phyloP scores from a whole-genome alignment of 352 stramenopile genomes.

The Thalassiosira ordinaria region DNA sequence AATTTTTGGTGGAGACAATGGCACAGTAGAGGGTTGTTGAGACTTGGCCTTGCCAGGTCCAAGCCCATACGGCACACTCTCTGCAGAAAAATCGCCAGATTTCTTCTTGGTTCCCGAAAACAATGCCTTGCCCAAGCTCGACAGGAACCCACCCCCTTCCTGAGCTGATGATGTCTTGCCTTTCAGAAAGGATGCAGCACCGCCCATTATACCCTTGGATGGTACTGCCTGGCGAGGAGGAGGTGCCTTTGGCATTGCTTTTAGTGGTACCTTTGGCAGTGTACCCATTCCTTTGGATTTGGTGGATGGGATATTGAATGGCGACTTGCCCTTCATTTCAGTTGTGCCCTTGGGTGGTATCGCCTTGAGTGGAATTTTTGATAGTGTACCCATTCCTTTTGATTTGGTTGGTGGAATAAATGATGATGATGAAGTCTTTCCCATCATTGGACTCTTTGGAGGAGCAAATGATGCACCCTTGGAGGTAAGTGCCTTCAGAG shows the following conservation, averaged over 20 bases:
- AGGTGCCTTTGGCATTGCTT: background rate
- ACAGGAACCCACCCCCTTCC: background rate
- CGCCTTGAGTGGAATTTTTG: background rate
- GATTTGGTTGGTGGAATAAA: slow-evolving; percentile 4
- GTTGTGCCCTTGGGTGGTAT: too few relatives aligned
- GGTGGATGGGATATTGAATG: background rate
- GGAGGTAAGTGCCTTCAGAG: too few relatives aligned
- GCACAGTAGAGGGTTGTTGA: too few relatives aligned
- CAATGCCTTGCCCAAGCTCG: slow-evolving; percentile 5
- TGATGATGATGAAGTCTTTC: background rate
- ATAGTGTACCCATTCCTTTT: background rate
- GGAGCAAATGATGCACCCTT: too few relatives aligned
- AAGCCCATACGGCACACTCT: slow-evolving; percentile 11
- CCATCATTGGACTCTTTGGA: too few relatives aligned
- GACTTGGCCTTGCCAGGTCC: slow-evolving; percentile 12
- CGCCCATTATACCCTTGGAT: too few relatives aligned
- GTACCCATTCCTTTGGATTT: slow-evolving; percentile 3
- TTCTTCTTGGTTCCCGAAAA: slow-evolving; percentile 2
- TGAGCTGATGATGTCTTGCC: background rate
- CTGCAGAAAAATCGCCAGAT: background rate
- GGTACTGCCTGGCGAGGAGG: too few relatives aligned
- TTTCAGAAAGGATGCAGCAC: too few relatives aligned
- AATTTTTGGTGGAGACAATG: too few relatives aligned
- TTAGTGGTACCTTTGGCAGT: background rate
- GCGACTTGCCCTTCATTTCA: background rate